Evolutionary conservation across 148 eudicot genomes (phyloP), one percentile per base, ranked within the genome.

Genomic region (Euryodendron excelsum): DNA sequence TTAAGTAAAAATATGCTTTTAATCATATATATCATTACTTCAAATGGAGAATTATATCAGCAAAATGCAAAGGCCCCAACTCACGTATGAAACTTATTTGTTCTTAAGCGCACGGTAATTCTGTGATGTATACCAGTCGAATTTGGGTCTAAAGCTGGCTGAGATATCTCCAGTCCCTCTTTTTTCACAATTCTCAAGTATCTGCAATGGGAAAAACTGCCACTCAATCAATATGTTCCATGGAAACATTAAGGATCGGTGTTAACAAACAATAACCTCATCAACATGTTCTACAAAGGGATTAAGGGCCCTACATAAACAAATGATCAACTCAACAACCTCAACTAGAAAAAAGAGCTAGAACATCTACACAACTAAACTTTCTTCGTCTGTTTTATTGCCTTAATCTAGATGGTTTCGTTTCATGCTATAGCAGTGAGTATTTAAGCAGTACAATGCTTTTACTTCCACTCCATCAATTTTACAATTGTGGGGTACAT

Each of bases 91-190:
- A 89, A 72, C 79, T 53, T 85, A 30, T 90, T 87, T 47, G 64
- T 50, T 80, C 90, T 90, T 65, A 87, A 88, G 75, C 98, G 90
- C 78, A 88, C 66, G 3, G 99, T 96, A 73, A 96, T 96, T 77
- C 94, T 89, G 78, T 96, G 99, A 91, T 96, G 99, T 88, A 96
- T 96, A 58, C 87, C 99, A 33, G 98, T 88, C 21, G 99, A 96
- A 83, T 96, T 91, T 67, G 91, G 91, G 82, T 90, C 98, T 84
- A 96, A 85, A 64, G 96, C 99, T 39, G 99, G 99, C 84, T 96
- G 99, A 79, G 99, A 96, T 80, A 96, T 93, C 79, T 93, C 90
- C 73, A 96, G 80, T 58, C 96, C 89, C 58, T 89, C 97, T 72
- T 91, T 80, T 86, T 85, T 91, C 59, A 93, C 85, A 77, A 96